phyloP scores from a whole-genome alignment of 2,329 filamentous ascomycete species.

The Aspergillus chevalieri region DNA sequence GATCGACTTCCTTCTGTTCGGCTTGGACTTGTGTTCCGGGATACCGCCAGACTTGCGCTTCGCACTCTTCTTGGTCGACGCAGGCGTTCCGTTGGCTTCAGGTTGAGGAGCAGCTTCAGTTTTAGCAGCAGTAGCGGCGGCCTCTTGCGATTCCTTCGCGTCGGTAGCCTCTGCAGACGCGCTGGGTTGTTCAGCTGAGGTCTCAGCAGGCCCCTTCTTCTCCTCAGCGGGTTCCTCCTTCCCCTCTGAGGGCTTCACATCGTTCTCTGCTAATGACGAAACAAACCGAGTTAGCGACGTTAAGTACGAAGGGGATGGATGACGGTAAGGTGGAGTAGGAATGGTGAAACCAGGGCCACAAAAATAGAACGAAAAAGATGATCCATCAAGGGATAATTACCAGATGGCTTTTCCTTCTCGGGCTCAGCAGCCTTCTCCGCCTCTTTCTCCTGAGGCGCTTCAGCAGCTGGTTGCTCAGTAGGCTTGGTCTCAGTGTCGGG shows the following conservation, averaged over 20 bases:
- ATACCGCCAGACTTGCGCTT: constrained; percentile 66
- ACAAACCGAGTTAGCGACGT: constrained; percentile 8
- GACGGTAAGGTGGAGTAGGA: not conserved
- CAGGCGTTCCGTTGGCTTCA: constrained; percentile 44
- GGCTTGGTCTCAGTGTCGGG: constrained; percentile 20
- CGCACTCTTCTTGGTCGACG: constrained; percentile 45
- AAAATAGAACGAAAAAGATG: not conserved
- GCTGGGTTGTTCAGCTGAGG: constrained; percentile 23
- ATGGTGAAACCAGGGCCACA: not conserved
- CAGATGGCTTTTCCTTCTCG: constrained; percentile 22
- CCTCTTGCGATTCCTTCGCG: constrained; percentile 18
- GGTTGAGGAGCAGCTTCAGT: constrained; percentile 23
- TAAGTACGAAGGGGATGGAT: constrained; percentile 1
- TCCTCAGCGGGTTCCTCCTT: constrained; percentile 18
- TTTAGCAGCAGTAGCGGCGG: constrained; percentile 18
- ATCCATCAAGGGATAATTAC: constrained; percentile 15
- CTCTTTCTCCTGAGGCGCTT: constrained; percentile 18
- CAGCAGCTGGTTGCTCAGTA: constrained; percentile 13
- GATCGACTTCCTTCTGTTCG: constrained; percentile 79
- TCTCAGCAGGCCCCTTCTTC: constrained; percentile 22
- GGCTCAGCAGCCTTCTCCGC: constrained; percentile 19
- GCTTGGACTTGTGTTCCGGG: constrained; percentile 64
- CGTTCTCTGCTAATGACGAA: constrained; percentile 5
- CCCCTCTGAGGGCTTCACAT: no score
- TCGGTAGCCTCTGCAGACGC: constrained; percentile 17